Conservation (phyloP, 441 rosid genomes). For the Adansonia madagascariensis region DNA sequence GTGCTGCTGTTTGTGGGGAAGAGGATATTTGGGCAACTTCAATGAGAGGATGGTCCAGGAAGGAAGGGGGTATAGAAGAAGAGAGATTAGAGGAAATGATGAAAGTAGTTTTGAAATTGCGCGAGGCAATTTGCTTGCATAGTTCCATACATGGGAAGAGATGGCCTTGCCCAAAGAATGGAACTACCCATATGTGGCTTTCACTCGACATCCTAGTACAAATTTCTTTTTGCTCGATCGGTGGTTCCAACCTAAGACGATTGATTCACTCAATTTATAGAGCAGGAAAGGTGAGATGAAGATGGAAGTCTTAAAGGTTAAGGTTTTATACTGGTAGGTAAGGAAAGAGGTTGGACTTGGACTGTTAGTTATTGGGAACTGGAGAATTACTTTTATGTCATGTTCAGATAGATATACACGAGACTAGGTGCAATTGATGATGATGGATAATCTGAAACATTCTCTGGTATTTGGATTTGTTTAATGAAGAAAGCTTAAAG, state of each 20-base stretch:
- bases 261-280: conserved; percentile 5
- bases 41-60: conserved; percentile 37
- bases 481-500: background rate
- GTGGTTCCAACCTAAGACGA: background rate
- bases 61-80: conserved; percentile 40
- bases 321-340: conserved; percentile 19
- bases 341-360: background rate
- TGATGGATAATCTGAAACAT: conserved; percentile 3
- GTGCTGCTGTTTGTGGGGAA: conserved; percentile 26
- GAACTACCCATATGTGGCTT: conserved; percentile 42
- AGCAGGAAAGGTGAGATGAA: background rate
- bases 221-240: background rate
- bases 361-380: background rate
- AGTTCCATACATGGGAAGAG: conserved; percentile 55
- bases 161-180: conserved; percentile 59
- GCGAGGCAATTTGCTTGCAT: conserved; percentile 45
- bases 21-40: conserved; percentile 32
- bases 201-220: conserved; percentile 15
- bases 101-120: conserved; percentile 37
- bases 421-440: background rate
- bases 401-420: background rate
- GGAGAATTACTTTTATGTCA: background rate
- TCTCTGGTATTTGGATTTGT: background rate
- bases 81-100: conserved; percentile 45
- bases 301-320: conserved; percentile 1